phyloP scores from a whole-genome alignment of 1,284 basidiomycete genomes.

The Leccinum subrobustum region DNA sequence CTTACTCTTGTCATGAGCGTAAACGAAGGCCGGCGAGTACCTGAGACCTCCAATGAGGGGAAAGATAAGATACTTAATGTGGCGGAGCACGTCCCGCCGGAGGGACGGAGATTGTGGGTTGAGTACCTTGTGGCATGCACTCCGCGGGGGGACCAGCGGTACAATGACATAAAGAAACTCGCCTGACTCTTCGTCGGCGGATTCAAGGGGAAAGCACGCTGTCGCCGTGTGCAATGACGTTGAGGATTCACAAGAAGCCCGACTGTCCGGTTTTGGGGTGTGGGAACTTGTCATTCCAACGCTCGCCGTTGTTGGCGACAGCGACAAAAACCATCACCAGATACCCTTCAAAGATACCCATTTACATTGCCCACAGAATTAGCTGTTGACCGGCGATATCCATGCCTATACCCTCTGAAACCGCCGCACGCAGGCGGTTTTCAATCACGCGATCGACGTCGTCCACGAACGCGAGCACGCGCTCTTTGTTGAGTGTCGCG shows the following conservation, averaged over 20 bases:
- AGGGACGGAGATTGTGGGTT: background rate
- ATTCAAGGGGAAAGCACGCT: background rate
- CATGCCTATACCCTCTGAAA: conserved; percentile 32
- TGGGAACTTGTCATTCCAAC: conserved; percentile 16
- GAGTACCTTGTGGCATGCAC: background rate
- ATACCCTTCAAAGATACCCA: conserved; percentile 11
- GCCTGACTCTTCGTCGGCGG: background rate
- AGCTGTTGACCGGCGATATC: conserved; percentile 7
- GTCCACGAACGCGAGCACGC: background rate
- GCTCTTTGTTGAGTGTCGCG: conserved; percentile 27
- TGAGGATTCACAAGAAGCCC: no score
- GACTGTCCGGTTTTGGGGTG: background rate
- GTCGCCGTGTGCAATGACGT: no score
- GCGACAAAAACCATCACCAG: conserved; percentile 14
- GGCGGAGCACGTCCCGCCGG: background rate
- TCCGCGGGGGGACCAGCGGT: background rate
- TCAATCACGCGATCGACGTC: conserved; percentile 30
- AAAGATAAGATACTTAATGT: background rate
- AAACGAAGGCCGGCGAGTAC: background rate
- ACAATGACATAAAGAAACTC: background rate
- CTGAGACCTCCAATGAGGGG: background rate
- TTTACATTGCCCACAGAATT: background rate
- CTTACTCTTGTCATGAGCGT: background rate
- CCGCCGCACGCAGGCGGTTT: conserved; percentile 27
- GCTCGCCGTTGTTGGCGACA: conserved; percentile 18